phyloP scores from a whole-genome alignment of 495 filamentous ascomycete genomes.

The Penicillium alfredii region DNA sequence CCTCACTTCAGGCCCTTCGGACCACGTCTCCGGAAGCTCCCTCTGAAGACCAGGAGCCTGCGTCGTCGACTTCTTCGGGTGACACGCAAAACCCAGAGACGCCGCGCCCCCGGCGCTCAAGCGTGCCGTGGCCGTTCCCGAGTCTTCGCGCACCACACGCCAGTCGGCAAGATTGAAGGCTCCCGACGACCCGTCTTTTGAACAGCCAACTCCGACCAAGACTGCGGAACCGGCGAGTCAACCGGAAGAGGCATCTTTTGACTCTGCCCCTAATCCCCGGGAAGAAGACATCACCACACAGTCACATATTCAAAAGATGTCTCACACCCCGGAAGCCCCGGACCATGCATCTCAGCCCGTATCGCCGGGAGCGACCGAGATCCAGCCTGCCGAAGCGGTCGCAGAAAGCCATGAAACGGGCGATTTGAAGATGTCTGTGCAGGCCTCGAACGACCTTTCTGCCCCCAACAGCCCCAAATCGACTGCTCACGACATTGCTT shows the following conservation, averaged over 20 bases:
- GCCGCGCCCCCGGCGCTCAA: conserved; percentile 14
- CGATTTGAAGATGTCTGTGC: too few species aligned
- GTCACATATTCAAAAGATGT: conserved; percentile 1
- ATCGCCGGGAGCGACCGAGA: not conserved
- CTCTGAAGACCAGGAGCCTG: conserved; percentile 2
- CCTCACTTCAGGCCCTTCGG: conserved; percentile 5
- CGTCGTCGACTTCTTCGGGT: conserved; percentile 3
- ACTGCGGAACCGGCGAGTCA: conserved; percentile 7
- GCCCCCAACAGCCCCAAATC: not conserved
- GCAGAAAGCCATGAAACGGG: not conserved
- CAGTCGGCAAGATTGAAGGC: conserved; percentile 33
- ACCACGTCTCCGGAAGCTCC: not conserved
- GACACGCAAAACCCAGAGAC: conserved; percentile 19
- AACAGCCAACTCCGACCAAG: conserved; percentile 20
- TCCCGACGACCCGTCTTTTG: conserved; percentile 12
- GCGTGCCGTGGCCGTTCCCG: conserved; percentile 23
- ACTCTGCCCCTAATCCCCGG: not conserved
- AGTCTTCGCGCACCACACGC: conserved; percentile 36
- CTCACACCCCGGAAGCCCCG: conserved; percentile 4
- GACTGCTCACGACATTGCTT: not conserved
- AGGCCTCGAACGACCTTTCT: not conserved
- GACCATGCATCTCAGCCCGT: conserved; percentile 3
- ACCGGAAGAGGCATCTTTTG: conserved; percentile 6
- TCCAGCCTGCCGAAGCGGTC: not conserved
- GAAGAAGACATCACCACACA: too few species aligned